These are phyloP conservation scores for Liquidambar formosana DNA, from an alignment of 164 flowering plant species.

Conservation along the genomic window DNA sequence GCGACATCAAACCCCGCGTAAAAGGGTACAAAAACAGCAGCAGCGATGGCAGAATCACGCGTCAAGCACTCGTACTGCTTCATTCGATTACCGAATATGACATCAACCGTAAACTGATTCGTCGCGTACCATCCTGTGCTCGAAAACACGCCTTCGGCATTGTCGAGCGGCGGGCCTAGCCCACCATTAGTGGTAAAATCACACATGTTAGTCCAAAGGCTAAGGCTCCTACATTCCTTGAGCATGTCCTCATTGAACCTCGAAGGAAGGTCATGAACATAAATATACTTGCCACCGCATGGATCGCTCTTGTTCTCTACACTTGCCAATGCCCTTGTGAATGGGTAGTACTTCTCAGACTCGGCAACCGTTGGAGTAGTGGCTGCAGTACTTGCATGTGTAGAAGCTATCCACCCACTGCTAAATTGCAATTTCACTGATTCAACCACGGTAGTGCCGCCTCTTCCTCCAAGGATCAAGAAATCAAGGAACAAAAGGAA, in stretches of 20 bases:
- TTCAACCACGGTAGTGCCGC: slow-evolving; percentile 29
- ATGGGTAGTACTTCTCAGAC: slow-evolving; percentile 31
- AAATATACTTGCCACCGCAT: slow-evolving; percentile 90
- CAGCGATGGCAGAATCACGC: slow-evolving; percentile 77
- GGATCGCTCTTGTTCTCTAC: slow-evolving; percentile 83
- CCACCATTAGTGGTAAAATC: slow-evolving; percentile 76
- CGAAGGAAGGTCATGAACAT: slow-evolving; percentile 87
- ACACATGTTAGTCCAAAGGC: slow-evolving; percentile 92
- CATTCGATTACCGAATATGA: slow-evolving; percentile 83
- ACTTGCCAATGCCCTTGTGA: slow-evolving; percentile 69
- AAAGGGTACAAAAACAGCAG: slow-evolving; percentile 90
- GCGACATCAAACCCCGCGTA: slow-evolving; percentile 93
- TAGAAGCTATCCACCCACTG: background rate
- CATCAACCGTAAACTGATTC: slow-evolving; percentile 90
- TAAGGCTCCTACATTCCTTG: slow-evolving; percentile 68
- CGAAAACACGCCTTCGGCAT: slow-evolving; percentile 74
- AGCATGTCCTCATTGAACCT: slow-evolving; percentile 90
- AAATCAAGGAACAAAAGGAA: slow-evolving; percentile 85
- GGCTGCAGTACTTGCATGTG: slow-evolving; percentile 1
- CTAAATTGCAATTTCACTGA: slow-evolving; percentile 17
- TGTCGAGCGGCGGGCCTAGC: slow-evolving; percentile 86
- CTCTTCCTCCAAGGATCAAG: slow-evolving; percentile 49
- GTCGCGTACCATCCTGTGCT: slow-evolving; percentile 86
- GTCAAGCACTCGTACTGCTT: slow-evolving; percentile 93
- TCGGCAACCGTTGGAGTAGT: background rate